Evolutionary conservation across 805 yeast genomes (phyloP).

Genomic region (Saturnispora ahearnii): DNA sequence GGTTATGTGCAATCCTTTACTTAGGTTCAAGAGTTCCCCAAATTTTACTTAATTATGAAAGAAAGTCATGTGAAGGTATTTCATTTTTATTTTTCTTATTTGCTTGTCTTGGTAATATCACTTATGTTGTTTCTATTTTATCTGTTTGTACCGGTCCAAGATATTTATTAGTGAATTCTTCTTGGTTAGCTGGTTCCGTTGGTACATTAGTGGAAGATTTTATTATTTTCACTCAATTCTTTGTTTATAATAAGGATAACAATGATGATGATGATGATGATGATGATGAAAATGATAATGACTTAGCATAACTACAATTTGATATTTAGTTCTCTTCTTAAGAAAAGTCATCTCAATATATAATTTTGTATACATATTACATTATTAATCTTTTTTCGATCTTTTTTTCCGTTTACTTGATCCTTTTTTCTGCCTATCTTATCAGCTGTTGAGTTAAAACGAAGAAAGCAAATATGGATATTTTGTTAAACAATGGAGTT

Average conservation of each 20-base stretch:
- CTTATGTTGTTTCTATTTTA: conserved; percentile 80
- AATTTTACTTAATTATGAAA: conserved; percentile 69
- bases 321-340: too few species aligned
- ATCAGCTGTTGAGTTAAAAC: background rate
- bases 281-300: conserved; percentile 14
- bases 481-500: conserved; percentile 42
- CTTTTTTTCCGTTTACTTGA: background rate
- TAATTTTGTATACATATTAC: background rate
- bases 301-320: conserved; percentile 1
- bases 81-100: conserved; percentile 88
- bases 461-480: background rate
- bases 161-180: conserved; percentile 71
- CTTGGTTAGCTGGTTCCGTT: conserved; percentile 87
- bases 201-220: conserved; percentile 84
- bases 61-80: conserved; percentile 93
- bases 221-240: conserved; percentile 77
- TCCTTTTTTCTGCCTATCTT: background rate
- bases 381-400: background rate
- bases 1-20: conserved; percentile 65
- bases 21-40: conserved; percentile 92
- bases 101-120: conserved; percentile 89
- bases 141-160: conserved; percentile 61
- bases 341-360: background rate
- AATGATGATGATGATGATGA: conserved; percentile 22
- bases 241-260: conserved; percentile 48